Evolutionary conservation across 371 early-diverging fungal species (phyloP).

Genomic region (Mucor saturninus): DNA sequence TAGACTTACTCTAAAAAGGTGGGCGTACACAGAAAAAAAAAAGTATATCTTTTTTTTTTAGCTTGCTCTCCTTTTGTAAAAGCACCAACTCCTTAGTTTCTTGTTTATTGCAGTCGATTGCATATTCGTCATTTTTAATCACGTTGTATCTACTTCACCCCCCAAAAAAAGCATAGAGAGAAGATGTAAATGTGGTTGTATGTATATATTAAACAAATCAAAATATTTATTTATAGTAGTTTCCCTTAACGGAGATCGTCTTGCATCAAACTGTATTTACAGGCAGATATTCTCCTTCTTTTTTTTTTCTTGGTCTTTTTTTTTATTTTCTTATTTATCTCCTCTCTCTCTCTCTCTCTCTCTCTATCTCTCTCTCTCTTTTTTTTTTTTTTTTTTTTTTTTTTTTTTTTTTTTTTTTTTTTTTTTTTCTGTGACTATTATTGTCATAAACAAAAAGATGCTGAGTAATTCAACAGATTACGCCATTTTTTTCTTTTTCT

Average conservation of each 20-base stretch:
- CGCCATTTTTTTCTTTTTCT: background rate
- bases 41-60: constrained; percentile 3
- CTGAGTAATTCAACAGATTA: background rate
- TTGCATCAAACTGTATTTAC: constrained; percentile 3
- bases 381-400: background rate
- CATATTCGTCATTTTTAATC: constrained; percentile 40
- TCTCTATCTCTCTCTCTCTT: background rate
- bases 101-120: constrained; percentile 26
- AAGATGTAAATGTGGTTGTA: constrained; percentile 1
- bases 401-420: background rate
- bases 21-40: background rate
- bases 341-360: background rate
- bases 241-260: constrained; percentile 13
- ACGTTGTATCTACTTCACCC: constrained; percentile 13
- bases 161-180: background rate
- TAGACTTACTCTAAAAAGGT: constrained; percentile 6
- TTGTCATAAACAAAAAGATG: background rate
- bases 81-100: constrained; percentile 25
- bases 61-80: constrained; percentile 1
- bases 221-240: constrained; percentile 8
- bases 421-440: background rate
- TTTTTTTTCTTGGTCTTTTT: background rate
- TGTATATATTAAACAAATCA: constrained; percentile 9
- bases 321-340: background rate
- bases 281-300: background rate